A percentile compares a stretch with the other conserved stretches of the same genome.
These are phyloP conservation scores for Solanum appendiculatum DNA, from an alignment of 257 asterid genomes.

Conservation along the genomic window DNA sequence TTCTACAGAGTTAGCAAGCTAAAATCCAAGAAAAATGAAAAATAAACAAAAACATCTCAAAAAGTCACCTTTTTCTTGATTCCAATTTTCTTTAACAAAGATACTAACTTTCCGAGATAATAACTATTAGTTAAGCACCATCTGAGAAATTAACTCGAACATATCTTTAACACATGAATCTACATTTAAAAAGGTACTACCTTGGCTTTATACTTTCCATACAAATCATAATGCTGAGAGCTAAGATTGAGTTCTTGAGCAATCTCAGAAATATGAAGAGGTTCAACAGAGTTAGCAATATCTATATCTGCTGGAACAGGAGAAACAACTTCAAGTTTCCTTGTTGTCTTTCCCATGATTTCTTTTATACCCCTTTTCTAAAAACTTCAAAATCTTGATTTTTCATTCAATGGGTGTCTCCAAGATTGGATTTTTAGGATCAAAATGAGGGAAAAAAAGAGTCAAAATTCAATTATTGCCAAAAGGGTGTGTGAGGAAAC, in stretches of 20 bases:
- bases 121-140: too few relatives aligned
- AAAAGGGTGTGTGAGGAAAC: background rate
- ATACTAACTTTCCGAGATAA: background rate
- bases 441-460: background rate
- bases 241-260: slow-evolving; percentile 66
- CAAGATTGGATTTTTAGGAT: background rate
- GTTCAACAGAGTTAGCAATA: slow-evolving; percentile 85
- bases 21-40: background rate
- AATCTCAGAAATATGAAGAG: slow-evolving; percentile 72
- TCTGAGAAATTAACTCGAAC: background rate
- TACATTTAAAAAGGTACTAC: slow-evolving; percentile 5
- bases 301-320: slow-evolving; percentile 97
- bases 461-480: background rate
- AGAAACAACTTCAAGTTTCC: slow-evolving; percentile 61
- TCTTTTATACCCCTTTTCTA: background rate
- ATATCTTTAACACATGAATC: background rate
- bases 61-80: background rate
- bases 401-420: background rate
- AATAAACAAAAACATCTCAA: background rate
- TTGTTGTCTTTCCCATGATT: slow-evolving; percentile 44
- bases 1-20: background rate
- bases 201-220: slow-evolving; percentile 93
- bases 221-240: slow-evolving; percentile 72
- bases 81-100: background rate
- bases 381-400: background rate